These are phyloP conservation scores for Paxillus ammoniavirescens DNA, from an alignment of 768 basidiomycete genomes.

Conservation along the genomic window DNA sequence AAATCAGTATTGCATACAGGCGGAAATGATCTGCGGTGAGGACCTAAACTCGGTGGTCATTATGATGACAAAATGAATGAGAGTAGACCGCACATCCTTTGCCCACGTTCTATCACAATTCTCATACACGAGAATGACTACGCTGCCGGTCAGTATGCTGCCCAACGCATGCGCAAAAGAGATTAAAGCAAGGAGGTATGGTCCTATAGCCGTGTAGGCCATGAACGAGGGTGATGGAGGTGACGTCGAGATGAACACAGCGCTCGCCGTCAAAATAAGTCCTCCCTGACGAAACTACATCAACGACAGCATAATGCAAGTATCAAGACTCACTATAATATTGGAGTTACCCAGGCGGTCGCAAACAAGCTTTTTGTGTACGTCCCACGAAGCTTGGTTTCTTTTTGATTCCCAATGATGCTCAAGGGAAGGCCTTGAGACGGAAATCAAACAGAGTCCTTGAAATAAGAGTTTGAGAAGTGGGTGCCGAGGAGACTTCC, in stretches of 20 bases:
- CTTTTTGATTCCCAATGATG: not conserved
- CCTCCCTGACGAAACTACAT: not conserved
- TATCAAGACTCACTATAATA: not conserved
- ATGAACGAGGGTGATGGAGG: not conserved
- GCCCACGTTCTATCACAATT: not conserved
- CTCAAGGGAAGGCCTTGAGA: not conserved
- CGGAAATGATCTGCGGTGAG: not conserved
- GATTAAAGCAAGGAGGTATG: not conserved
- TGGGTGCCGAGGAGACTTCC: too few relatives aligned
- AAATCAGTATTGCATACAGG: not conserved
- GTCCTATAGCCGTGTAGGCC: not conserved
- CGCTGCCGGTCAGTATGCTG: not conserved
- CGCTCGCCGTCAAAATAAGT: not conserved
- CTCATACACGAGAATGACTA: not conserved
- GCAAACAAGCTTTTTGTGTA: not conserved
- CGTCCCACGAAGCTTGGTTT: not conserved
- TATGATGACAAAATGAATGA: not conserved
- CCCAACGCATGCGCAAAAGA: not conserved
- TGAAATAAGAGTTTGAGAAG: not conserved
- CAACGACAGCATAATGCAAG: not conserved
- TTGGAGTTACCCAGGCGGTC: not conserved
- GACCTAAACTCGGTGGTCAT: not conserved
- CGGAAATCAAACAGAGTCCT: not conserved
- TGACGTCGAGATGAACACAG: not conserved
- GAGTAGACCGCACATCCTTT: not conserved